A percentile compares a stretch with the other conserved stretches of the same genome.
Conservation (phyloP, 75 land plant species). For the Chamaecyparis obtusa region DNA sequence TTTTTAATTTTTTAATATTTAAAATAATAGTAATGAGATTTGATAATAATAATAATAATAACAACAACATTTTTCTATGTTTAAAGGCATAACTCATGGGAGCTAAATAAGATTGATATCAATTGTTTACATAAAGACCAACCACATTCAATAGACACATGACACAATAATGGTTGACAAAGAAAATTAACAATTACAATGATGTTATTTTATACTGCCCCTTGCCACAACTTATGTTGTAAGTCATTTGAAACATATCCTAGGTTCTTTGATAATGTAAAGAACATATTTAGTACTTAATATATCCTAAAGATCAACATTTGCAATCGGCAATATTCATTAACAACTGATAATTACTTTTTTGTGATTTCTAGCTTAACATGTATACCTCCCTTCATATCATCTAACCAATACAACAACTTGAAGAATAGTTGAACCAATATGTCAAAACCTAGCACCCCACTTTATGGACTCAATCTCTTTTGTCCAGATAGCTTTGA, state of each 20-base stretch:
- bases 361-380: slow-evolving; percentile 86
- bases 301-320: slow-evolving; percentile 94
- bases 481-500: too few relatives aligned
- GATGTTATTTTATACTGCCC: slow-evolving; percentile 85
- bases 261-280: slow-evolving; percentile 79
- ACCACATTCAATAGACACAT: slow-evolving; percentile 53
- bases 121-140: background rate
- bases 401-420: slow-evolving; percentile 94
- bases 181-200: slow-evolving; percentile 88
- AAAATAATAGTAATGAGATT: too few relatives aligned
- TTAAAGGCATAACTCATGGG: background rate
- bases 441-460: too few relatives aligned
- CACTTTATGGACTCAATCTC: too few relatives aligned
- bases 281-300: slow-evolving; percentile 65
- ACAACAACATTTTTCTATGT: background rate
- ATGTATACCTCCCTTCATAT: slow-evolving; percentile 85
- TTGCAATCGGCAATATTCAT: slow-evolving; percentile 89
- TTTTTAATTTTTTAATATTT: too few relatives aligned
- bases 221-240: slow-evolving; percentile 93
- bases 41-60: too few relatives aligned
- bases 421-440: too few relatives aligned
- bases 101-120: background rate
- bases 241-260: slow-evolving; percentile 90
- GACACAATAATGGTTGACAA: slow-evolving; percentile 73
- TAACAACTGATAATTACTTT: slow-evolving; percentile 45